Percentiles rank a stretch among this genome's conserved stretches.
Conservation (phyloP, 2,329 filamentous ascomycete genomes). For the Sporothrix curviconia region DNA sequence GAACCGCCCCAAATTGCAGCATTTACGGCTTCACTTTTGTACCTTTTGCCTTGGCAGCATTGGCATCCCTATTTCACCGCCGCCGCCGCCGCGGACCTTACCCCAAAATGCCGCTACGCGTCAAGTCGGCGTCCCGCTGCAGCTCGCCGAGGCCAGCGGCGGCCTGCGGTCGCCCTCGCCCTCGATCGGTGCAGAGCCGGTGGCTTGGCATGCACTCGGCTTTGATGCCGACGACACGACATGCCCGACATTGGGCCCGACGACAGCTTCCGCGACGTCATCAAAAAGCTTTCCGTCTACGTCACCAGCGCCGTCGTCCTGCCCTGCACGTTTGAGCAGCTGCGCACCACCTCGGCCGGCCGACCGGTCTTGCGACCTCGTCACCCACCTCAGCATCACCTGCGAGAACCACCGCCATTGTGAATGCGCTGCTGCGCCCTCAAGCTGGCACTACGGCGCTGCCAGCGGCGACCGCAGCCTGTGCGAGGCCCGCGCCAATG, state of each 20-base stretch:
- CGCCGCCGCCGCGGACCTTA: too few species aligned
- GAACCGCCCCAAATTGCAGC: too few species aligned
- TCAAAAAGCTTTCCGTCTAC: slow-evolving; percentile 60
- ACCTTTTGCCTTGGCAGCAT: not conserved
- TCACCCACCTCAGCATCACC: slow-evolving; percentile 55
- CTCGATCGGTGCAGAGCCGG: slow-evolving; percentile 15
- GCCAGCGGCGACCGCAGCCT: slow-evolving; percentile 58
- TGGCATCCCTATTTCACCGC: too few species aligned
- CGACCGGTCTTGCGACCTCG: slow-evolving; percentile 49
- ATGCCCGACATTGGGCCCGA: slow-evolving; percentile 52
- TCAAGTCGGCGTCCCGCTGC: slow-evolving; percentile 32
- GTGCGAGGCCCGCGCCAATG: slow-evolving; percentile 61
- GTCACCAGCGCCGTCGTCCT: slow-evolving; percentile 56
- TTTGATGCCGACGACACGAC: too few species aligned
- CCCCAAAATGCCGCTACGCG: slow-evolving; percentile 29
- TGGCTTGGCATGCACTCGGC: slow-evolving; percentile 20
- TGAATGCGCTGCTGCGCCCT: slow-evolving; percentile 70
- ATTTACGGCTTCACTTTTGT: too few species aligned
- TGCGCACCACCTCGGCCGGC: slow-evolving; percentile 61
- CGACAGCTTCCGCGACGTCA: slow-evolving; percentile 57
- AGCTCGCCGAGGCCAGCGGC: slow-evolving; percentile 22
- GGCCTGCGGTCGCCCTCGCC: slow-evolving; percentile 32
- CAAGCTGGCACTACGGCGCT: slow-evolving; percentile 65
- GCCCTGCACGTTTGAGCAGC: slow-evolving; percentile 66
- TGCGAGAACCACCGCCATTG: slow-evolving; percentile 63